These are phyloP conservation scores for Aspergillus alliaceus DNA, from an alignment of 2,329 filamentous ascomycete species.

Conservation along the genomic window DNA sequence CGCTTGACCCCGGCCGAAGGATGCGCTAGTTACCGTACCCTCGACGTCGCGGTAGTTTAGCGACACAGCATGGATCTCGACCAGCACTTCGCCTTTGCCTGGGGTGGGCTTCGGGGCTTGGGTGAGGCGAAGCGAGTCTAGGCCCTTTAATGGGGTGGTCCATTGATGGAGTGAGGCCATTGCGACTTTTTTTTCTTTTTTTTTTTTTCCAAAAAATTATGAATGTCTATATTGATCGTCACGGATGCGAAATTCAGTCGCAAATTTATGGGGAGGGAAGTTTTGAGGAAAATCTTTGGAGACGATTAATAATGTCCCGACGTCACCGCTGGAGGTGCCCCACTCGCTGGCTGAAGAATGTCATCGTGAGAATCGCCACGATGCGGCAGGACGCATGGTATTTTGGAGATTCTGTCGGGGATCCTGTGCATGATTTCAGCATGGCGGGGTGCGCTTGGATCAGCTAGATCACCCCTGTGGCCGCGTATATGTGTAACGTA, in stretches of 20 bases:
- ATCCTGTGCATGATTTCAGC: no score
- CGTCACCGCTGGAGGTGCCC: slow-evolving; percentile 1
- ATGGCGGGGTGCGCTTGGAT: no score
- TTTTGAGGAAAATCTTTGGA: not conserved
- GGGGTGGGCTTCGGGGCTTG: slow-evolving; percentile 50
- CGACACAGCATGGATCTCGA: slow-evolving; percentile 53
- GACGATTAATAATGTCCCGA: slow-evolving; percentile 4
- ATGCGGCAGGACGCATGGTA: not conserved
- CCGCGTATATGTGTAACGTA: no score
- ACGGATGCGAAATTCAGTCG: no score
- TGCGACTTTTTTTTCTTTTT: not conserved
- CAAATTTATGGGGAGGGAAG: not conserved
- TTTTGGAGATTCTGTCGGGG: no score
- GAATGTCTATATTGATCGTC: no score
- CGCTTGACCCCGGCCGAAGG: not conserved
- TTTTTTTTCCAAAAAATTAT: no score
- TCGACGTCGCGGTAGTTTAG: slow-evolving; percentile 56
- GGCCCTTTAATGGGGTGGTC: slow-evolving; percentile 56
- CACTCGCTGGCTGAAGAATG: not conserved
- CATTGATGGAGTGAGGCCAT: slow-evolving; percentile 45
- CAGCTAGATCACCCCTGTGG: no score
- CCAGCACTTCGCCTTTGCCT: slow-evolving; percentile 54
- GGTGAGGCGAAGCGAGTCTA: slow-evolving; percentile 53
- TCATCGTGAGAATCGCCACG: not conserved
- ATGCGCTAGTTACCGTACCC: slow-evolving; percentile 21